Conservation (phyloP, 306 rosid species). For the Lathyrus tuberosus region DNA sequence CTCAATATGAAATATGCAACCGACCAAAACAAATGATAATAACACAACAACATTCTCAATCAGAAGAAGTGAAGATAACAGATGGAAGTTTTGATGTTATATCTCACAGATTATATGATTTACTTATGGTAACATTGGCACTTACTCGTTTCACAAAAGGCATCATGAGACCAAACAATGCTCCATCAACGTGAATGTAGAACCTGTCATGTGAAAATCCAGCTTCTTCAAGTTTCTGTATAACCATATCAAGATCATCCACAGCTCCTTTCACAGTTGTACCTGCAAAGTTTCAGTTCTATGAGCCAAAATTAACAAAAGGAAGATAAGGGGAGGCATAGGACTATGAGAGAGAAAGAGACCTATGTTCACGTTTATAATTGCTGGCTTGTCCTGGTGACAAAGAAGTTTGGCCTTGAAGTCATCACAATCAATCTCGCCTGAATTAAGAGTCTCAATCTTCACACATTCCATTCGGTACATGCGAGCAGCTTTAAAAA, state of each 20-base stretch:
- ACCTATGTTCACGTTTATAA: slow-evolving; percentile 60
- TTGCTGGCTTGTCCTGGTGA: slow-evolving; percentile 65
- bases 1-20: not conserved
- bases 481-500: slow-evolving; percentile 60
- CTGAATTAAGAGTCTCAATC: slow-evolving; percentile 48
- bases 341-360: not conserved
- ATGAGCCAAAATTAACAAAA: slow-evolving; percentile 30
- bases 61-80: slow-evolving; percentile 16
- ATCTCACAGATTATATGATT: slow-evolving; percentile 19
- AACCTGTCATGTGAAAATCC: slow-evolving; percentile 56
- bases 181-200: slow-evolving; percentile 64
- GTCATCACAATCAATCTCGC: slow-evolving; percentile 66
- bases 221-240: slow-evolving; percentile 57
- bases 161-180: slow-evolving; percentile 74
- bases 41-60: slow-evolving; percentile 10
- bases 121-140: slow-evolving; percentile 1
- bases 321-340: not conserved
- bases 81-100: slow-evolving; percentile 9
- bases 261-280: slow-evolving; percentile 68
- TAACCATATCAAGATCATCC: slow-evolving; percentile 64
- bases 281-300: slow-evolving; percentile 40
- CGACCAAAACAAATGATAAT: slow-evolving; percentile 19
- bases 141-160: slow-evolving; percentile 62
- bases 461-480: slow-evolving; percentile 60
- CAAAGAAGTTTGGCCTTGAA: slow-evolving; percentile 51